phyloP scores from a whole-genome alignment of 371 early-diverging fungal species.

The Rhizopus arrhizus region DNA sequence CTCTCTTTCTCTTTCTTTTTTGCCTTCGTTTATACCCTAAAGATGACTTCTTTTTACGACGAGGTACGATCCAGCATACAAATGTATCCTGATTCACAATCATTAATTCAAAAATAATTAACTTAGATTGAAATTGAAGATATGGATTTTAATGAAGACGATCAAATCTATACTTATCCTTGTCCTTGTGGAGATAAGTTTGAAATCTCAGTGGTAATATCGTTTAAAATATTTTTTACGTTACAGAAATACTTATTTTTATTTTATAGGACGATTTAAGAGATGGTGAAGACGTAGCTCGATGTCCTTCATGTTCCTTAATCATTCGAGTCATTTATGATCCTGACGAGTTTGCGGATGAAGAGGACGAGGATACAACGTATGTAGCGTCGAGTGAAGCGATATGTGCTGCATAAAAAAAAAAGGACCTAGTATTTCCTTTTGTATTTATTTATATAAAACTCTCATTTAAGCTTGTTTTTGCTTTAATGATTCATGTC shows the following conservation, averaged over 20 bases:
- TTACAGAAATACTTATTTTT: neutral
- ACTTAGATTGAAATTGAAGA: slow-evolving; percentile 89
- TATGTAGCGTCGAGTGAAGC: slow-evolving; percentile 21
- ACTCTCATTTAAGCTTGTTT: neutral
- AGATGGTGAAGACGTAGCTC: slow-evolving; percentile 93
- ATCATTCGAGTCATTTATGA: slow-evolving; percentile 87
- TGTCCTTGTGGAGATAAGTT: slow-evolving; percentile 99
- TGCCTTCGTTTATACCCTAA: neutral
- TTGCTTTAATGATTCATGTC: slow-evolving; percentile 32
- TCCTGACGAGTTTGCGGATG: slow-evolving; percentile 66
- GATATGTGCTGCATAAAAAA: neutral
- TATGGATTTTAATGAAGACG: slow-evolving; percentile 92
- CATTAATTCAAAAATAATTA: neutral
- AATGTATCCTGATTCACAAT: neutral
- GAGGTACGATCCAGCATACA: slow-evolving; percentile 23
- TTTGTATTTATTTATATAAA: neutral
- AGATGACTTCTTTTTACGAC: slow-evolving; percentile 38
- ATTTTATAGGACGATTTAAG: slow-evolving; percentile 74
- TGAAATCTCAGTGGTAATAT: slow-evolving; percentile 76
- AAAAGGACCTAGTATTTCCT: neutral
- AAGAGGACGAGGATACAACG: slow-evolving; percentile 40
- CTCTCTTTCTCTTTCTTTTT: slow-evolving; percentile 7
- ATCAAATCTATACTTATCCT: slow-evolving; percentile 89
- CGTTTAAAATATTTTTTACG: neutral
- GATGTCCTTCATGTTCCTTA: slow-evolving; percentile 96